Percentiles rank a stretch among this genome's conserved stretches.
phyloP scores from a whole-genome alignment of 129 eudicot species.

The Smallanthus sonchifolius region DNA sequence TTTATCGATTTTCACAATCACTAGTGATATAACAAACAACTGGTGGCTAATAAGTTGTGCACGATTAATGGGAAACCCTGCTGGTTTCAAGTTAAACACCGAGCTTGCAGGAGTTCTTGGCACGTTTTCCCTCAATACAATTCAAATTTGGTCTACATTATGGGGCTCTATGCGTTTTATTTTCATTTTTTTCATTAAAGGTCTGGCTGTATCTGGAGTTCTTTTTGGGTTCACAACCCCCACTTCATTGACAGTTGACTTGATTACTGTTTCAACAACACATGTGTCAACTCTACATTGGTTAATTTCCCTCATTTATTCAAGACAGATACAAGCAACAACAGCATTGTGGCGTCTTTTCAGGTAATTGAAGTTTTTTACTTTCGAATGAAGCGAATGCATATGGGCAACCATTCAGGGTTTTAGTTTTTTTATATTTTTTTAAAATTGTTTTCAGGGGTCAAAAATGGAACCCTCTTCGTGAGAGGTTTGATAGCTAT shows the following conservation, averaged over 20 bases:
- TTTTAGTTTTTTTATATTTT: background rate
- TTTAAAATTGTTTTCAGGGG: constrained; percentile 55
- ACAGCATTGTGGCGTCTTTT: constrained; percentile 98
- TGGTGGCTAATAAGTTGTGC: constrained; percentile 83
- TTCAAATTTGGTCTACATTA: constrained; percentile 88
- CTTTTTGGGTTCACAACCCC: constrained; percentile 67
- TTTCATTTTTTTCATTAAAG: constrained; percentile 44
- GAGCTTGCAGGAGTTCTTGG: constrained; percentile 95
- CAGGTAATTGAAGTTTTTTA: constrained; percentile 44
- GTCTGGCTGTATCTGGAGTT: constrained; percentile 64
- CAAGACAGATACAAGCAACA: constrained; percentile 71
- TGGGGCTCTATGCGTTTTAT: constrained; percentile 50
- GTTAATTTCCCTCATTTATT: constrained; percentile 69
- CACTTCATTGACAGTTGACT: constrained; percentile 56
- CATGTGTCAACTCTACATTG: constrained; percentile 69
- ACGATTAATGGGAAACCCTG: constrained; percentile 93
- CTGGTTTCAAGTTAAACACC: constrained; percentile 92
- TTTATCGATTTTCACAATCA: constrained; percentile 40
- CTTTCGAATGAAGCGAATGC: background rate
- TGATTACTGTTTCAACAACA: constrained; percentile 47
- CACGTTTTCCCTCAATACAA: constrained; percentile 66
- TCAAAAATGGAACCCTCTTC: constrained; percentile 89
- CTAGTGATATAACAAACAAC: constrained; percentile 53
- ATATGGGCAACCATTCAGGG: background rate
- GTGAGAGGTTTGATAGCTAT: constrained; percentile 90